A percentile compares a stretch with the other conserved stretches of the same genome.
Conservation (phyloP, 495 filamentous ascomycete genomes). For the Penicillium parvum region DNA sequence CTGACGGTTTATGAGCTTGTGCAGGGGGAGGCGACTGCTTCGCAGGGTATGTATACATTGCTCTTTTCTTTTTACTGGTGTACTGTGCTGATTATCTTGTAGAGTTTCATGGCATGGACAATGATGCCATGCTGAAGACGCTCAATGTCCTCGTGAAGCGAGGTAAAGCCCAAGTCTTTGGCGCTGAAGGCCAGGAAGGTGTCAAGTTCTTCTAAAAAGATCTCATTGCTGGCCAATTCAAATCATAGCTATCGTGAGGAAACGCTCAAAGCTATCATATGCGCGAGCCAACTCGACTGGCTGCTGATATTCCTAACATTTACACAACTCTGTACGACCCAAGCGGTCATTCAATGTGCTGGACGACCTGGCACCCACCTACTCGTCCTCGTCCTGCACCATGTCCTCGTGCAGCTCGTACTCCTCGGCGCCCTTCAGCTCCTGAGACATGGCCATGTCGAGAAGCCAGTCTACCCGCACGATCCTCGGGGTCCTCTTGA, state of each 20-base stretch:
- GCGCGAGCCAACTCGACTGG: slow-evolving; percentile 3
- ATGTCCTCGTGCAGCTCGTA: slow-evolving; percentile 51
- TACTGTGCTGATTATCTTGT: slow-evolving; percentile 16
- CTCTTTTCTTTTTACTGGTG: background rate
- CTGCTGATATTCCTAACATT: slow-evolving; percentile 12
- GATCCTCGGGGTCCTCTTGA: slow-evolving; percentile 68
- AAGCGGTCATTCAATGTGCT: too few relatives aligned
- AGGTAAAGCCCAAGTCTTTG: slow-evolving; percentile 92
- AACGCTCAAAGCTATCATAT: slow-evolving; percentile 14
- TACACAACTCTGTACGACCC: slow-evolving; percentile 5
- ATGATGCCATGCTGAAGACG: slow-evolving; percentile 71
- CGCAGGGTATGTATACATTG: slow-evolving; percentile 43
- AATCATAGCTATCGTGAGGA: slow-evolving; percentile 26
- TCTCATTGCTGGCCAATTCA: slow-evolving; percentile 4
- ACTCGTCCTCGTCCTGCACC: slow-evolving; percentile 25
- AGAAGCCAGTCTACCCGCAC: slow-evolving; percentile 85
- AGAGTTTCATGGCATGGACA: slow-evolving; percentile 90
- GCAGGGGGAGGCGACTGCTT: slow-evolving; percentile 59
- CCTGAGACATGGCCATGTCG: slow-evolving; percentile 82
- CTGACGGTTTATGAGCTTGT: slow-evolving; percentile 73
- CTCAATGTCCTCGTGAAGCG: slow-evolving; percentile 76
- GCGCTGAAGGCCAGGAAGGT: slow-evolving; percentile 74
- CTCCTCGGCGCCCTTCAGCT: slow-evolving; percentile 57
- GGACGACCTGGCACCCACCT: too few relatives aligned
- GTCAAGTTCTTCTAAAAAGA: slow-evolving; percentile 88